These are phyloP conservation scores for Colletotrichum lupini DNA, from an alignment of 2,329 filamentous ascomycete species.

Conservation along the genomic window DNA sequence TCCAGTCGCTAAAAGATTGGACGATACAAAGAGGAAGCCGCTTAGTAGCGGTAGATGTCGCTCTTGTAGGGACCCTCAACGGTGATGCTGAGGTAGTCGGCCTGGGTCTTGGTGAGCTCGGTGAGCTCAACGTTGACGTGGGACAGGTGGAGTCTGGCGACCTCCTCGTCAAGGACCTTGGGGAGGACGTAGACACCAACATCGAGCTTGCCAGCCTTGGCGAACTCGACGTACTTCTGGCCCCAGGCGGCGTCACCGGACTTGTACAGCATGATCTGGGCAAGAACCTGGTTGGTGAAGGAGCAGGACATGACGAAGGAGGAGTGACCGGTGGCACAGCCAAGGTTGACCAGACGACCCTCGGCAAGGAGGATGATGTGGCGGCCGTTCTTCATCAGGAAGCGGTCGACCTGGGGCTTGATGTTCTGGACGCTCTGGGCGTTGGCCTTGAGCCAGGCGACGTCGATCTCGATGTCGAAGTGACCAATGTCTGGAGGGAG, in stretches of 20 bases:
- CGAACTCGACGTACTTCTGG: conserved; percentile 96
- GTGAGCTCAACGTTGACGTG: conserved; percentile 97
- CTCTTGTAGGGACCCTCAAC: conserved; percentile 94
- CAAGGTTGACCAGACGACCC: conserved; percentile 98
- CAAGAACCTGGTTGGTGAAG: conserved; percentile 99
- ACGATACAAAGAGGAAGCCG: conserved; percentile 47
- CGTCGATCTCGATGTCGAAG: conserved; percentile 99
- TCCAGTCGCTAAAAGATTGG: conserved; percentile 33
- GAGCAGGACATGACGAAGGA: conserved; percentile 99
- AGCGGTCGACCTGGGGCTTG: conserved; percentile 99
- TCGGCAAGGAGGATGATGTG: conserved; percentile 99
- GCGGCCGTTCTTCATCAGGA: conserved; percentile 90
- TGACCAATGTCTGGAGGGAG: conserved; percentile 86
- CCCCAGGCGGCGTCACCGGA: conserved; percentile 86
- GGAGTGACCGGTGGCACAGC: conserved; percentile 98
- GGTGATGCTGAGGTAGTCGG: conserved; percentile 91
- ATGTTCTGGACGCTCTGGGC: conserved; percentile 95
- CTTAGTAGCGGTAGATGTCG: conserved; percentile 74
- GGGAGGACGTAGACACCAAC: conserved; percentile 96
- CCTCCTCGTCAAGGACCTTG: conserved; percentile 99
- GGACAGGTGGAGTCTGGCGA: conserved; percentile 90
- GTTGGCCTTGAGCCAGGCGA: conserved; percentile 99
- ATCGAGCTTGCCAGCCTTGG: conserved; percentile 88
- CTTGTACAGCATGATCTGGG: conserved; percentile 99
- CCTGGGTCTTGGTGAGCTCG: conserved; percentile 85